phyloP scores from a whole-genome alignment of 805 yeast species.

The Debaryomyces hansenii region DNA sequence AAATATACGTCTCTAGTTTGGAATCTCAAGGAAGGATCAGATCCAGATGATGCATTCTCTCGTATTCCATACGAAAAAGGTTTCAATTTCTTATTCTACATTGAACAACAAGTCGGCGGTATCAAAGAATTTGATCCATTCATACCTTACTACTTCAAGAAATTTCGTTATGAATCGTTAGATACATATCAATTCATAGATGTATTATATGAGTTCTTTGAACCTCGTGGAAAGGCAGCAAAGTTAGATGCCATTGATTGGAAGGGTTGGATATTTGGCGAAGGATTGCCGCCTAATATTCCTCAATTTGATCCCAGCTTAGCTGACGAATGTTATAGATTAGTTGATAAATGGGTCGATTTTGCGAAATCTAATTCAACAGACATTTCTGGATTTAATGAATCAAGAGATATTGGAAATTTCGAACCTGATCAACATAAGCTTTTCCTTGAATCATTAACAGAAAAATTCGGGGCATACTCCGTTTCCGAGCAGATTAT shows the following conservation, averaged over 20 bases:
- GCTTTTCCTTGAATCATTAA: conserved; percentile 24
- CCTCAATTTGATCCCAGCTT: conserved; percentile 28
- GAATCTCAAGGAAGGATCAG: conserved; percentile 16
- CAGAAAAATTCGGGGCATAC: conserved; percentile 12
- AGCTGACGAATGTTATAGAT: conserved; percentile 25
- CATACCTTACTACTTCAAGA: conserved; percentile 27
- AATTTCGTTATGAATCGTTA: conserved; percentile 27
- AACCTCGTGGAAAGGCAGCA: conserved; percentile 16
- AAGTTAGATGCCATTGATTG: conserved; percentile 26
- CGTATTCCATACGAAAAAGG: conserved; percentile 38
- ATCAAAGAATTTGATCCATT: conserved; percentile 24
- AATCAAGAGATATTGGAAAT: conserved; percentile 13
- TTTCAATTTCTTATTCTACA: conserved; percentile 27
- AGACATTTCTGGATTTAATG: conserved; percentile 3
- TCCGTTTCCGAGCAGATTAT: conserved; percentile 10
- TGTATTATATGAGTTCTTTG: conserved; percentile 24
- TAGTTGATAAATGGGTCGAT: conserved; percentile 22
- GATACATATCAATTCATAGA: conserved; percentile 26
- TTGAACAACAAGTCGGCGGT: conserved; percentile 27
- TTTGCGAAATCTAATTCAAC: conserved; percentile 2
- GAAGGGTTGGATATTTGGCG: conserved; percentile 26
- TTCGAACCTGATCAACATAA: conserved; percentile 26
- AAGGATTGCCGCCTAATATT: conserved; percentile 25
- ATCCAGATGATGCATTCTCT: conserved; percentile 34
- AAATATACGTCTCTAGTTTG: conserved; percentile 23